Percentiles rank a stretch among this genome's conserved stretches.
Conservation (phyloP, 306 rosid genomes). For the Prunus persica region DNA sequence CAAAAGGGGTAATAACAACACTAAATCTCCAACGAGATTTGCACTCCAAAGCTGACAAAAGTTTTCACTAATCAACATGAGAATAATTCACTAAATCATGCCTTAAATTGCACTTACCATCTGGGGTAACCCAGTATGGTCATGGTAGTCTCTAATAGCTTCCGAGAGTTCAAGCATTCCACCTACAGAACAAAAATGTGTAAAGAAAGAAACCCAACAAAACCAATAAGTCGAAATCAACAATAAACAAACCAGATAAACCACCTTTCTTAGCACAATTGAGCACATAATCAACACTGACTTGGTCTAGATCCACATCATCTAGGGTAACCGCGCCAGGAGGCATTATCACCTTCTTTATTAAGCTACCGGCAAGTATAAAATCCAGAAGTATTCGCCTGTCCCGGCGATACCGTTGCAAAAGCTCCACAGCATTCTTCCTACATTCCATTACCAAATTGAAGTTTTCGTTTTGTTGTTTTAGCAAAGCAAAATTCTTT, state of each 20-base stretch:
- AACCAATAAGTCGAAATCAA: background rate
- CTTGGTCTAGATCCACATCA: conserved; percentile 98
- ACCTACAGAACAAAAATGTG: conserved; percentile 44
- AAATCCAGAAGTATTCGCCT: conserved; percentile 85
- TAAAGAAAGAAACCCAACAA: conserved; percentile 2
- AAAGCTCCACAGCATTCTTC: conserved; percentile 70
- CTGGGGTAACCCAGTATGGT: conserved; percentile 77
- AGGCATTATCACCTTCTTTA: conserved; percentile 96
- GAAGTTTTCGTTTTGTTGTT: background rate
- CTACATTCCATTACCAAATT: conserved; percentile 32
- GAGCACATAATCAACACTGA: conserved; percentile 90
- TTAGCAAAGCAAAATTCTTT: background rate
- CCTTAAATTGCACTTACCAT: conserved; percentile 44
- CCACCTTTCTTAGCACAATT: conserved; percentile 83
- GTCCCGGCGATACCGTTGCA: conserved; percentile 87
- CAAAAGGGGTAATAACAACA: background rate
- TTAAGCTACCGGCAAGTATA: conserved; percentile 81
- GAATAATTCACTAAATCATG: background rate
- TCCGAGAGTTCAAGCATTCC: conserved; percentile 91
- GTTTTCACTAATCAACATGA: background rate
- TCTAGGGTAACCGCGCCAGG: conserved; percentile 96
- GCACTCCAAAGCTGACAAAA: background rate
- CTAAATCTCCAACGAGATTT: background rate
- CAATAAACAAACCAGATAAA: background rate
- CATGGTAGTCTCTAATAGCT: conserved; percentile 97